These are phyloP conservation scores for Talaromyces sp. DNA, from an alignment of 2,329 filamentous ascomycete genomes.

Conservation along the genomic window DNA sequence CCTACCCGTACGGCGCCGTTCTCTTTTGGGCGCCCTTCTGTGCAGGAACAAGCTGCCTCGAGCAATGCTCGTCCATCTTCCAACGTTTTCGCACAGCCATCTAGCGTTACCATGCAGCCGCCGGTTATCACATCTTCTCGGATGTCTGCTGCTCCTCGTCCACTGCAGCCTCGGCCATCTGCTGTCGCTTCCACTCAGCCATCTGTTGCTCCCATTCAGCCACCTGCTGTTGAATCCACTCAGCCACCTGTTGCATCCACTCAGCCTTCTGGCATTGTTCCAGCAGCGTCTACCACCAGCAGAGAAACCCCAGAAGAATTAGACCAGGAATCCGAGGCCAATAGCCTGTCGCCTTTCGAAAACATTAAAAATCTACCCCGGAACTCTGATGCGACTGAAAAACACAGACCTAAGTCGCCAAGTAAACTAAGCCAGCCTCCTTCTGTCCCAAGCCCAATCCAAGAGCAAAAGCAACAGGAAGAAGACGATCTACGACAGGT, in stretches of 20 bases:
- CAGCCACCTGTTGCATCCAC: not conserved
- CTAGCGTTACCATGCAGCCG: not conserved
- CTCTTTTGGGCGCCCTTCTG: not conserved
- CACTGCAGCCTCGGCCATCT: not conserved
- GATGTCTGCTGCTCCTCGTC: not conserved
- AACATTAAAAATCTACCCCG: not conserved
- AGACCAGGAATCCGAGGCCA: not conserved
- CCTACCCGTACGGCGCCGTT: not conserved
- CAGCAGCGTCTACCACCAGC: not conserved
- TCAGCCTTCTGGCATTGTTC: not conserved
- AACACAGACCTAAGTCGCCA: conserved; percentile 35
- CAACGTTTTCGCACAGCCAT: not conserved
- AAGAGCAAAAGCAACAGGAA: not conserved
- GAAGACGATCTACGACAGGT: conserved; percentile 1
- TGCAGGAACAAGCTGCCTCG: not conserved
- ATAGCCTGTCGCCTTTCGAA: not conserved
- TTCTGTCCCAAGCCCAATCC: conserved; percentile 9
- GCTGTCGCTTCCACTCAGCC: not conserved
- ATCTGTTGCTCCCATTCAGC: not conserved
- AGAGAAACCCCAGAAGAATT: not conserved
- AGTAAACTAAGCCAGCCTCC: conserved; percentile 35
- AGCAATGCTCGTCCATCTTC: not conserved
- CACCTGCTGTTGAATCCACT: not conserved
- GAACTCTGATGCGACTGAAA: not conserved
- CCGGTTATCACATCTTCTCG: not conserved